Conservation (phyloP, 495 filamentous ascomycete species). For the Podospora tetraspora region DNA sequence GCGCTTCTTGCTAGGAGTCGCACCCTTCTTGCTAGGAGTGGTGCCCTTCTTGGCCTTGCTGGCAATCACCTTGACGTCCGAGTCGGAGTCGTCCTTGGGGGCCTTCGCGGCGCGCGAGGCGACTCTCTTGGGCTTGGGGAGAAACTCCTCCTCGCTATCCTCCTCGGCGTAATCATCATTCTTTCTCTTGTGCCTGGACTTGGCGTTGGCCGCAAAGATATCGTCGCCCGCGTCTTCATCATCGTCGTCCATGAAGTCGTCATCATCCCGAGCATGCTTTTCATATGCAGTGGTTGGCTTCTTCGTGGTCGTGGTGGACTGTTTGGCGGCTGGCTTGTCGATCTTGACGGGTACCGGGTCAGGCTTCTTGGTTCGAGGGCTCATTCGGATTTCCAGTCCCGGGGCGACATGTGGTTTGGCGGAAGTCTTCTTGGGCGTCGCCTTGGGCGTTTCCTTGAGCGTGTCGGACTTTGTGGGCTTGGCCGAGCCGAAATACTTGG, state of each 20-base stretch:
- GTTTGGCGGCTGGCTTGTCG: slow-evolving; percentile 20
- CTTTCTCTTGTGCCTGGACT: slow-evolving; percentile 50
- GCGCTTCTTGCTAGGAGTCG: slow-evolving; percentile 38
- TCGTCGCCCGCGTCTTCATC: slow-evolving; percentile 65
- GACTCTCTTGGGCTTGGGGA: slow-evolving; percentile 44
- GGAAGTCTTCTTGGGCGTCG: slow-evolving; percentile 29
- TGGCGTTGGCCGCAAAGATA: slow-evolving; percentile 64
- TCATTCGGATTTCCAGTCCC: slow-evolving; percentile 34
- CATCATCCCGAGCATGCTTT: slow-evolving; percentile 37
- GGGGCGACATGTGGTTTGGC: slow-evolving; percentile 28
- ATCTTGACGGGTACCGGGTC: slow-evolving; percentile 25
- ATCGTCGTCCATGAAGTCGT: slow-evolving; percentile 55
- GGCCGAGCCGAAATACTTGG: slow-evolving; percentile 45
- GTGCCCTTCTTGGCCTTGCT: slow-evolving; percentile 40
- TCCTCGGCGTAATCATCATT: slow-evolving; percentile 66
- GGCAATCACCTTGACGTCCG: slow-evolving; percentile 28
- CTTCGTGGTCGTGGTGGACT: slow-evolving; percentile 14
- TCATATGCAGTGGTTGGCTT: slow-evolving; percentile 28
- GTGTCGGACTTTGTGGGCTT: slow-evolving; percentile 28
- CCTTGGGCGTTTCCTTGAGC: slow-evolving; percentile 21
- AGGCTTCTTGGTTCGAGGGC: slow-evolving; percentile 37
- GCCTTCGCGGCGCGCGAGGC: slow-evolving; percentile 38
- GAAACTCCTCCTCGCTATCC: slow-evolving; percentile 53
- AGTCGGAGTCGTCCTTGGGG: slow-evolving; percentile 40
- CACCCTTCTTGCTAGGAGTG: slow-evolving; percentile 37